Evolutionary conservation across 345 rosid species (phyloP), one percentile per base, ranked within the genome.

Genomic region (Rhizophora apiculata): DNA sequence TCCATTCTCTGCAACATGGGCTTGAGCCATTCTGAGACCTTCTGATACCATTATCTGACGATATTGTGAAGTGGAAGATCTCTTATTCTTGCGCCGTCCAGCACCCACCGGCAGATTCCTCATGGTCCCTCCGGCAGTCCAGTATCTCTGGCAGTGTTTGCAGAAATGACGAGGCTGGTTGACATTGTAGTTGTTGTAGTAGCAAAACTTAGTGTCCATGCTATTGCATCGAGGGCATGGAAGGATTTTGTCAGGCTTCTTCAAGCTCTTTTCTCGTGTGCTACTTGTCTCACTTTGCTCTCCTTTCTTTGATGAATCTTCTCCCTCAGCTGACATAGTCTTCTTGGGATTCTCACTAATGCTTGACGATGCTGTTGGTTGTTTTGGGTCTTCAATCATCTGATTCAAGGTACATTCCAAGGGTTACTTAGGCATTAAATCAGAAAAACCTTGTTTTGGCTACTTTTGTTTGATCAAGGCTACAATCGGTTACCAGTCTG

Each of bases 271-370:
- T 55, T 75, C 76, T 60, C 60, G 86, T 13, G 83, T 76, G 64
- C 16, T 67, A 74, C 76, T 84, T 29, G 80, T 72, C 64, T 82
- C 89, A 49, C 83, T 74, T 36, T 78, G 84, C 60, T 82, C 87
- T 72, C 63, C 85, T 20, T 73, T 81, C 70, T 75, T 68, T 21
- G 83, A 76, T 63, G 85, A 79, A 72, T 56, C 63, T 69, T 82
- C 79, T 59, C 63, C 27, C 62, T 73, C 77, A 31, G 46, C 75
- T 27, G 84, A 74, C 8, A 55, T 63, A 62, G 82, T 69, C 74
- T 76, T 69, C 74, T 76, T 69, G 6, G 68, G 81, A 22, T 48
- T 68, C 60, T 81, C 77, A 57, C 71, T 74, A 27, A 48, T 72
- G 63, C 61, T 82, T 1, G 80, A 60, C 73, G 79, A 62, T 21